Percentiles rank a stretch among this genome's conserved stretches.
phyloP scores from a whole-genome alignment of 371 early-diverging fungal species.

The Mortierella sp. region DNA sequence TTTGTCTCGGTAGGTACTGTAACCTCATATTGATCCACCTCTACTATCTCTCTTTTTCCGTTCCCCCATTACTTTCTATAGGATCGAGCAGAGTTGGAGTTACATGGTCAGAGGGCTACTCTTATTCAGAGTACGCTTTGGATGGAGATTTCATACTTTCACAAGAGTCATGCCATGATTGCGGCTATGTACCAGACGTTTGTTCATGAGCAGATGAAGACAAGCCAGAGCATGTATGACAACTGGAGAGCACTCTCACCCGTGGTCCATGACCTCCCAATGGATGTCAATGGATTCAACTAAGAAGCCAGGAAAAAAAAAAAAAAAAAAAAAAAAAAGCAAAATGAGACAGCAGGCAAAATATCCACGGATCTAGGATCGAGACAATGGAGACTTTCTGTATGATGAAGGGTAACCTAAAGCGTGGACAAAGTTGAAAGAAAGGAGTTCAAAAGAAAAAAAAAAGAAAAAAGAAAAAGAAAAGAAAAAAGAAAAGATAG shows the following conservation, averaged over 20 bases:
- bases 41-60: not conserved
- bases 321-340: slow-evolving; percentile 7
- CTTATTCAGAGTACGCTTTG: slow-evolving; percentile 45
- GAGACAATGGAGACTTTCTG: too few relatives aligned
- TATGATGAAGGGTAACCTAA: too few relatives aligned
- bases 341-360: too few relatives aligned
- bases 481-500: too few relatives aligned
- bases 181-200: slow-evolving; percentile 65
- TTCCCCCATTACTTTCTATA: not conserved
- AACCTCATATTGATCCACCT: too few relatives aligned
- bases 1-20: too few relatives aligned
- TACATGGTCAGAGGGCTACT: slow-evolving; percentile 30
- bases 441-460: too few relatives aligned
- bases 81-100: slow-evolving; percentile 22
- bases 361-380: too few relatives aligned
- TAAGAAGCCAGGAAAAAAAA: slow-evolving; percentile 4
- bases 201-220: slow-evolving; percentile 61
- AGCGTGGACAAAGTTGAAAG: too few relatives aligned
- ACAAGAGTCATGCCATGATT: slow-evolving; percentile 56
- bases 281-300: slow-evolving; percentile 54
- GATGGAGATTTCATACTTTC: slow-evolving; percentile 39
- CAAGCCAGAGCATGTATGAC: slow-evolving; percentile 56
- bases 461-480: too few relatives aligned
- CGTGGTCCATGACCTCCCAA: slow-evolving; percentile 52
- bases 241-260: slow-evolving; percentile 65